Evolutionary conservation across 1,284 basidiomycete genomes (phyloP).

Genomic region (Sutorius eximius): DNA sequence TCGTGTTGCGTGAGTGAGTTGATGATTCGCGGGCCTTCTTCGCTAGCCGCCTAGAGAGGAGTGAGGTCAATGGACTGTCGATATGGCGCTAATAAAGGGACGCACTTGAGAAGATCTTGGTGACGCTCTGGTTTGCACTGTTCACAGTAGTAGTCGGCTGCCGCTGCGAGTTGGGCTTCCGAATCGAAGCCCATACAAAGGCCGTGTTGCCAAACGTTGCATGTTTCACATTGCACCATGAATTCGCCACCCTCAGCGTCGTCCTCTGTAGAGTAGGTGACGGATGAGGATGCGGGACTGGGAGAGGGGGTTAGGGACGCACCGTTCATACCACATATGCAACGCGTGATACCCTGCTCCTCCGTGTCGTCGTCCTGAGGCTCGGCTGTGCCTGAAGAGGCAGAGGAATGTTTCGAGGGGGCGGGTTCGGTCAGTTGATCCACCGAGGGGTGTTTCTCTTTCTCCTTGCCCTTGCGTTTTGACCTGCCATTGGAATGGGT

Average conservation of each 20-base stretch:
- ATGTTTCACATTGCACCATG: constrained; percentile 97
- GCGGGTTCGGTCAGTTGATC: constrained; percentile 28
- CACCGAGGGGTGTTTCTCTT: constrained; percentile 28
- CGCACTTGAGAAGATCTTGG: constrained; percentile 72
- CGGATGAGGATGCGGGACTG: constrained; percentile 17
- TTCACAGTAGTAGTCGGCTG: constrained; percentile 91
- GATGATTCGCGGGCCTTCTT: constrained; percentile 66
- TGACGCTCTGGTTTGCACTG: constrained; percentile 89
- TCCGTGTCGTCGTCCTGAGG: constrained; percentile 59
- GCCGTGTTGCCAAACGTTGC: constrained; percentile 98
- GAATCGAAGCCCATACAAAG: constrained; percentile 92
- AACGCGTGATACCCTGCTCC: constrained; percentile 87
- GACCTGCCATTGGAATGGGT: constrained; percentile 37
- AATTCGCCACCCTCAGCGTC: constrained; percentile 82
- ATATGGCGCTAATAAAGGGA: constrained; percentile 14
- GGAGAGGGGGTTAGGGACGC: constrained; percentile 34
- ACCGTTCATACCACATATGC: constrained; percentile 91
- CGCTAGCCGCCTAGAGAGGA: constrained; percentile 52
- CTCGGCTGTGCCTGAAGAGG: constrained; percentile 37
- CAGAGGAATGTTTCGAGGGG: constrained; percentile 34
- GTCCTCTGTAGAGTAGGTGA: constrained; percentile 49
- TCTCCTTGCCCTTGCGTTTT: constrained; percentile 39
- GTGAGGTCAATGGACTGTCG: constrained; percentile 10
- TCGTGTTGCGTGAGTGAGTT: constrained; percentile 50
- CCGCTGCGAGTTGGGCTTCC: constrained; percentile 78